A percentile compares a stretch with the other conserved stretches of the same genome.
These are phyloP conservation scores for Sphaceloma murrayae DNA, from an alignment of 2,329 filamentous ascomycete genomes.

Conservation along the genomic window DNA sequence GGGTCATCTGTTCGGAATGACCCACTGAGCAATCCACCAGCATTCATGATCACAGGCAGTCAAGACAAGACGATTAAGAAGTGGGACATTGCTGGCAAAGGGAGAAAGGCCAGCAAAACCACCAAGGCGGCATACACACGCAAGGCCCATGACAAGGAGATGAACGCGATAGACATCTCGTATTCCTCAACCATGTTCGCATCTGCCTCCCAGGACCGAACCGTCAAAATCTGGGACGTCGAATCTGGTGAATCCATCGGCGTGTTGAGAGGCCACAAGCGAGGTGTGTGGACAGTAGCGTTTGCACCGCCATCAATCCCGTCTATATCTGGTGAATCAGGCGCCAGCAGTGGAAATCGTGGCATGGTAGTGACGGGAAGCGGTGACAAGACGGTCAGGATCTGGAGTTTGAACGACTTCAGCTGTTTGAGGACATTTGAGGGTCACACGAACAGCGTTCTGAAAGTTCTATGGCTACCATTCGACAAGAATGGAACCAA, in stretches of 20 bases:
- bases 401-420: slow-evolving; percentile 91
- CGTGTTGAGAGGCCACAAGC: slow-evolving; percentile 81
- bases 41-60: slow-evolving; percentile 81
- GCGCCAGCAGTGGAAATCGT: slow-evolving; percentile 55
- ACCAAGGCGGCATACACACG: slow-evolving; percentile 63
- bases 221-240: slow-evolving; percentile 91
- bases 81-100: slow-evolving; percentile 62
- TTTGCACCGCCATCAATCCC: slow-evolving; percentile 77
- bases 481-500: slow-evolving; percentile 33
- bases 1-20: slow-evolving; percentile 61
- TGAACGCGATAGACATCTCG: slow-evolving; percentile 77
- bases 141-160: slow-evolving; percentile 97
- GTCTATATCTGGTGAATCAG: slow-evolving; percentile 57
- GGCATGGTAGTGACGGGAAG: slow-evolving; percentile 83
- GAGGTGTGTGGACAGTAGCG: slow-evolving; percentile 90
- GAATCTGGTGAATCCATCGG: slow-evolving; percentile 85
- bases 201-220: slow-evolving; percentile 91
- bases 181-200: slow-evolving; percentile 72
- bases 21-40: slow-evolving; percentile 68
- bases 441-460: slow-evolving; percentile 87
- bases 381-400: slow-evolving; percentile 89
- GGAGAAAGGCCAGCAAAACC: slow-evolving; percentile 32
- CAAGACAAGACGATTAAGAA: slow-evolving; percentile 93
- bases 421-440: slow-evolving; percentile 89
- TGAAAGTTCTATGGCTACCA: slow-evolving; percentile 85